Conservation (phyloP, 768 basidiomycete genomes). For the Clitopilus hobsonii region DNA sequence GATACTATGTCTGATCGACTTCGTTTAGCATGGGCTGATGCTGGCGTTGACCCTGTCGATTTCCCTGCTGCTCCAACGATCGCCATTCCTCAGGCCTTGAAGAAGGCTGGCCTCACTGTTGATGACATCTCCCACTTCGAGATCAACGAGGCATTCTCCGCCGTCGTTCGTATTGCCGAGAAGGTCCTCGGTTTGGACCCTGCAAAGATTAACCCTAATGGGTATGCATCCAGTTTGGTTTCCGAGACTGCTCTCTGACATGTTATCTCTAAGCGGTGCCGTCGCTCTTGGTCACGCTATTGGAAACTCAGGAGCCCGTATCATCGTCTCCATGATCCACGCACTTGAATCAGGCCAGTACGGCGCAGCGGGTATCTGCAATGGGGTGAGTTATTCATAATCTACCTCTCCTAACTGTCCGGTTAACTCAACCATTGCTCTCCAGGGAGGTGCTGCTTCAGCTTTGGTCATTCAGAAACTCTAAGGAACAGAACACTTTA, state of each 20-base stretch:
- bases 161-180: slow-evolving; percentile 87
- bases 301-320: slow-evolving; percentile 92
- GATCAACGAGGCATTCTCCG: slow-evolving; percentile 97
- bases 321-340: slow-evolving; percentile 89
- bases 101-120: slow-evolving; percentile 78
- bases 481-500: slow-evolving; percentile 31
- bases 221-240: slow-evolving; percentile 41
- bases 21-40: slow-evolving; percentile 85
- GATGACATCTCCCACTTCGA: slow-evolving; percentile 91
- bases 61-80: slow-evolving; percentile 95
- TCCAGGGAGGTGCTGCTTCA: slow-evolving; percentile 87
- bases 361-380: slow-evolving; percentile 95
- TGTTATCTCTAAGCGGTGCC: slow-evolving; percentile 68
- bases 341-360: slow-evolving; percentile 90
- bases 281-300: slow-evolving; percentile 96
- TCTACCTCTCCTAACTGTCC: background rate
- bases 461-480: slow-evolving; percentile 87
- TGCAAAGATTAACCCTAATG: slow-evolving; percentile 86
- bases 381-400: slow-evolving; percentile 66
- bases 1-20: slow-evolving; percentile 4
- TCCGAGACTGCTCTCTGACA: slow-evolving; percentile 4
- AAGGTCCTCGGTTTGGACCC: slow-evolving; percentile 82
- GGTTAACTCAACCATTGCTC: slow-evolving; percentile 13
- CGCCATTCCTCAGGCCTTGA: slow-evolving; percentile 83
- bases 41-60: slow-evolving; percentile 93